Base-by-base conservation (phyloP, 805 yeast genomes). In the Cyberlindnera subsufficiens region DNA sequence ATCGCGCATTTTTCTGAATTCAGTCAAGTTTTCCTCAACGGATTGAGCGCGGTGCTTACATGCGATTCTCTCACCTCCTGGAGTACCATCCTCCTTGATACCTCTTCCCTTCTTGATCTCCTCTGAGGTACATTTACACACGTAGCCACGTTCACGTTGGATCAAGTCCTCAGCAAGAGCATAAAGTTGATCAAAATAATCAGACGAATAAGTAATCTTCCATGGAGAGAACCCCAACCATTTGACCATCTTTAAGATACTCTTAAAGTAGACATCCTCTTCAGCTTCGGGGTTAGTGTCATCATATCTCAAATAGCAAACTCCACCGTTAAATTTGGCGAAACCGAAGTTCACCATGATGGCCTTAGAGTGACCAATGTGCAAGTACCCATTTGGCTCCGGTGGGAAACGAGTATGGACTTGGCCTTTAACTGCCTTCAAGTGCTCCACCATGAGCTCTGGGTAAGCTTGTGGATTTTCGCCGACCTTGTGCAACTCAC, bases 271-370 rank as follows among this genome's bases (percentile, higher is more conserved):
- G 42, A 79, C 78, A 54, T 89, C 96, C 54, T 93, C 97, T 68
- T 93, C 99, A 36, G 97, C 96, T 67, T 93, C 99, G 2, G 99
- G 99, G 59, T 93, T 93, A 30, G 99, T 93, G 62, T 93, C 99
- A 65, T 93, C 99, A 56, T 80, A 93, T 64, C 99, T 78, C 63
- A 93, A 74, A 62, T 89, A 88, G 65, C 99, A 93, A 41, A 77
- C 72, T 50, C 99, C 99, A 48, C 78, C 75, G 63, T 89, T 73
- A 67, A 70, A 83, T 60, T 85, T 82, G 33, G 99, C 99, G 64
- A 74, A 93, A n/a, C 99, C 99, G 65, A 93, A 93, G 64, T 93
- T 90, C 42, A 91, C 96, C 78, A 93, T 86, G 61, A 93, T 91
- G 40, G 99, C 99, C 68, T 93, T 93, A 34, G 96, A 85, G 61